Percentiles rank a stretch among this genome's conserved stretches.
Conservation (phyloP, 139 green algal genomes). For the Astrephomene gubernaculifera region DNA sequence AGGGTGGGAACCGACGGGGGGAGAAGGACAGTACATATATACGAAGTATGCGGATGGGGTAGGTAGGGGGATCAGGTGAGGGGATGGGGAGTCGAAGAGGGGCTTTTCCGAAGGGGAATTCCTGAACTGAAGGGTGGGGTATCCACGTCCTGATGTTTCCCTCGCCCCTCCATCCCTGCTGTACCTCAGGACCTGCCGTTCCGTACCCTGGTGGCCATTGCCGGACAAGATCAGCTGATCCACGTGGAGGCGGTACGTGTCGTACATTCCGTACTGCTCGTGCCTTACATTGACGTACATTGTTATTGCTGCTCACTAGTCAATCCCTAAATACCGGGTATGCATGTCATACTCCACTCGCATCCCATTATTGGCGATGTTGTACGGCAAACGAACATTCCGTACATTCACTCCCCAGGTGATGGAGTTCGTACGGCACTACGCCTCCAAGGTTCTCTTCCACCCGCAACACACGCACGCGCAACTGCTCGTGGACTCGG, state of each 20-base stretch:
- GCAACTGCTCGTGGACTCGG: constrained; percentile 6
- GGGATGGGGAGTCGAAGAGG: background rate
- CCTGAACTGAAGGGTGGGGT: no score
- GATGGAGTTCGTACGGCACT: constrained; percentile 17
- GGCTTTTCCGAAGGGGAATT: no score
- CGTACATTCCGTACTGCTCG: no score
- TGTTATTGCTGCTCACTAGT: no score
- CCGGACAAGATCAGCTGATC: constrained; percentile 61
- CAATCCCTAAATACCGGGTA: no score
- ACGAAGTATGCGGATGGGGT: background rate
- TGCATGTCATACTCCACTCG: no score
- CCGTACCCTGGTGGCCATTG: constrained; percentile 50
- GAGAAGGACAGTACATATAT: background rate
- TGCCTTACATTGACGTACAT: no score
- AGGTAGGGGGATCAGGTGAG: no score
- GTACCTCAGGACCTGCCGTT: constrained; percentile 48
- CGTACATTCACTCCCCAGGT: background rate
- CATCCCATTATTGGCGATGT: no score
- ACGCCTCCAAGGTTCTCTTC: constrained; percentile 28
- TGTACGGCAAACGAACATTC: background rate
- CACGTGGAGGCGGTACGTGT: constrained; percentile 49
- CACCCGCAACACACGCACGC: constrained; percentile 23
- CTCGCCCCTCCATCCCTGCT: no score
- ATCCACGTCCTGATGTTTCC: no score
- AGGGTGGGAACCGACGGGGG: background rate